Base-by-base conservation (phyloP, 495 filamentous ascomycete genomes). In the Sabuloglossum arenarium region DNA sequence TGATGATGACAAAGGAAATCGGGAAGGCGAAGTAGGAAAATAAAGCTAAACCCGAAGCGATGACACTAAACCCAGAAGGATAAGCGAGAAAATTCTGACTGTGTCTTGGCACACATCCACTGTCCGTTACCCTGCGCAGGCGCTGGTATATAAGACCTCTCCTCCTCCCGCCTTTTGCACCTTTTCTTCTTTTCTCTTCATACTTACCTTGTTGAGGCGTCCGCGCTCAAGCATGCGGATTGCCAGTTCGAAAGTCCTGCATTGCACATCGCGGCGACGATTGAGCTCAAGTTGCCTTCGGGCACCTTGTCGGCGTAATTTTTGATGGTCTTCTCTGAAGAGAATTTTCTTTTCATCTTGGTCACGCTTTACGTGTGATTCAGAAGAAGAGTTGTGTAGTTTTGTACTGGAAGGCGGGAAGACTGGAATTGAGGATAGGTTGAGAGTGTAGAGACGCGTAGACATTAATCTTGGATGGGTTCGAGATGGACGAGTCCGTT, bases 251-350 rank as follows among this genome's bases (percentile, higher is more conserved):
- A 42, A 39, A 59, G 52, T 42, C 64, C 61, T 66, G 62, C 64
- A 66, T 66, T 64, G 64, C 64, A 66, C 64, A 58, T 59, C 64
- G 64, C 62, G 62, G 61, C 53, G 64, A 56, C 49, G 55, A 53
- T 29, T 45, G 52, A 39, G 49, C 55, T 52, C 58, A 59, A 64
- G 58, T 64, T 54, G 63, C 62, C 63, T 65, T 61, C 63, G 63
- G 63, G 62, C 62, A 54, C 62, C 56, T 64, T 57, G 58, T 46
- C 46, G 53, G 59, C 61, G 63, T 39, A 65, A 65, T 65, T 65
- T 65, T 65, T 65, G 63, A 59, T 65, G 63, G 61, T 54, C 56
- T 59, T 58, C 46, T 31, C 46, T 28, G 24, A 32, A 30, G 45
- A 52, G 28, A 46, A 16, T 14, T n/a, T 37, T 29, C 59, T 60